Evolutionary conservation across 441 rosid species (phyloP).

Genomic region (Gossypium trilobum): DNA sequence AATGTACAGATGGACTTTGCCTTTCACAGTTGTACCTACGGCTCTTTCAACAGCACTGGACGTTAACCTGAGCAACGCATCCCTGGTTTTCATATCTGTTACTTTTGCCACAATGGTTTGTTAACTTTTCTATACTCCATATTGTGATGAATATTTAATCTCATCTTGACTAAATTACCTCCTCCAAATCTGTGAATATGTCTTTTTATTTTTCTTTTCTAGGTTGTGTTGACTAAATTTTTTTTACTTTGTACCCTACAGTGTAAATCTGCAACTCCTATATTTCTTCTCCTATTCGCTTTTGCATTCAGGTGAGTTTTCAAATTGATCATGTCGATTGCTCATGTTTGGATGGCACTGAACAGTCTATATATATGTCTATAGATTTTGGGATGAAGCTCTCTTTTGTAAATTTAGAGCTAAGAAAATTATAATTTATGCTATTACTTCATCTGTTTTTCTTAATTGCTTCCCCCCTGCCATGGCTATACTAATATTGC

Average conservation of each 20-base stretch:
- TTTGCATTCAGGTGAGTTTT: conserved; percentile 89
- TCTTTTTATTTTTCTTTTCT: conserved; percentile 2
- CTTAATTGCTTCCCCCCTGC: not conserved
- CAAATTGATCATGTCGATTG: not conserved
- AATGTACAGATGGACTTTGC: conserved; percentile 78
- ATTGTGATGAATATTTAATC: not conserved
- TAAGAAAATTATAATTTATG: not conserved
- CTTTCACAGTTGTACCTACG: conserved; percentile 93
- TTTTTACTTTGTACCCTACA: conserved; percentile 28
- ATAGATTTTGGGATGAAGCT: not conserved
- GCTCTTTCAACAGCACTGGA: conserved; percentile 97
- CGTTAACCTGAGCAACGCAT: conserved; percentile 86
- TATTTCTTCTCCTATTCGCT: conserved; percentile 89
- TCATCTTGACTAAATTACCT: conserved; percentile 8
- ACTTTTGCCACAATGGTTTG: conserved; percentile 98
- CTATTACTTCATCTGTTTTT: not conserved
- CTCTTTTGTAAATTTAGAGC: not conserved
- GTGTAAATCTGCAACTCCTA: conserved; percentile 98
- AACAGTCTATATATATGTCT: not conserved
- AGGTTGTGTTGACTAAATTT: conserved; percentile 12
- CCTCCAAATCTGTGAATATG: conserved; percentile 12
- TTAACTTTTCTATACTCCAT: conserved; percentile 18
- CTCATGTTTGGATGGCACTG: not conserved
- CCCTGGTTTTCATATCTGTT: conserved; percentile 94
- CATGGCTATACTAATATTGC: not conserved